A percentile compares a stretch with the other conserved stretches of the same genome.
These are phyloP conservation scores for Nakaseomyces uthaithaninus DNA, from an alignment of 1,139 yeast species.

Conservation along the genomic window DNA sequence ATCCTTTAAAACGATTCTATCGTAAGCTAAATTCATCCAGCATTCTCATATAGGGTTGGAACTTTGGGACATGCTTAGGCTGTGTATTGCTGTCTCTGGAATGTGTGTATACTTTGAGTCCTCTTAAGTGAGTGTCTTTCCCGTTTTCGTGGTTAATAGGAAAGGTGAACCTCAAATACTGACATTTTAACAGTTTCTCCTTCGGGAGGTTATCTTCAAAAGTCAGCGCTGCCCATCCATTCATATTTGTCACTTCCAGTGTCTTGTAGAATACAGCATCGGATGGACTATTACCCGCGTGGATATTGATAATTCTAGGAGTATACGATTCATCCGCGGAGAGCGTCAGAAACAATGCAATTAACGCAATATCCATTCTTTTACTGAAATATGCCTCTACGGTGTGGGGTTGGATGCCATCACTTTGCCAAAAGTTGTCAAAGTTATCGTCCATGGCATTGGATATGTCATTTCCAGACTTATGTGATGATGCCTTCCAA, in stretches of 20 bases:
- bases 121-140: slow-evolving; percentile 85
- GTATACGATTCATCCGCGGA: slow-evolving; percentile 87
- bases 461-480: slow-evolving; percentile 62
- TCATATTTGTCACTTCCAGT: slow-evolving; percentile 59
- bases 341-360: slow-evolving; percentile 56
- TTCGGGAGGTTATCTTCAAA: slow-evolving; percentile 54
- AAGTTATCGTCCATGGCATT: slow-evolving; percentile 73
- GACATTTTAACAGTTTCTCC: slow-evolving; percentile 57
- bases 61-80: not conserved
- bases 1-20: too few relatives aligned
- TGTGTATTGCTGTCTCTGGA: slow-evolving; percentile 10
- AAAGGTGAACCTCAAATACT: slow-evolving; percentile 59
- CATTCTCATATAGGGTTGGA: not conserved
- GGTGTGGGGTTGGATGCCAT: slow-evolving; percentile 86
- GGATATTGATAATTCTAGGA: slow-evolving; percentile 61
- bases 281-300: slow-evolving; percentile 82
- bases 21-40: slow-evolving; percentile 3
- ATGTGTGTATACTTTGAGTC: slow-evolving; percentile 51
- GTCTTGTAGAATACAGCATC: slow-evolving; percentile 70
- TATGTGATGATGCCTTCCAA: slow-evolving; percentile 77
- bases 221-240: slow-evolving; percentile 77
- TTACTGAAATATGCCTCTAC: slow-evolving; percentile 77
- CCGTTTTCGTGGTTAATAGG: slow-evolving; percentile 90
- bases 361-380: slow-evolving; percentile 58
- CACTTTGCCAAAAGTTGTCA: slow-evolving; percentile 85